Evolutionary conservation across 139 green algal species (phyloP).

Genomic region (Coelastrella sp.): DNA sequence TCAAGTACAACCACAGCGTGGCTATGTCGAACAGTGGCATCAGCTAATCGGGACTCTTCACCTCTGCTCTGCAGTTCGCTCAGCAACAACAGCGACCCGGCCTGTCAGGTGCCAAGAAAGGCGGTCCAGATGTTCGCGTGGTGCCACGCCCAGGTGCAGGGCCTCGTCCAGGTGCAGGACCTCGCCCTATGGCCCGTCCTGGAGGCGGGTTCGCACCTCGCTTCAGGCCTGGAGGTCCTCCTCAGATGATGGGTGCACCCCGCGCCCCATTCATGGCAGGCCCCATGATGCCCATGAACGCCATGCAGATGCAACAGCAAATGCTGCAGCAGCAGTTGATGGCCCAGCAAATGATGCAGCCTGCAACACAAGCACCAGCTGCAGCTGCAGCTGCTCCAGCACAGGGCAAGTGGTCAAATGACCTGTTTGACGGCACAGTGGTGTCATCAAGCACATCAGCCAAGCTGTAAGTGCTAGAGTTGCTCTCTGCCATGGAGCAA

Average conservation of each 20-base stretch:
- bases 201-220: background rate
- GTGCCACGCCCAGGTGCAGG: constrained; percentile 9
- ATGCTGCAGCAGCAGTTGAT: constrained; percentile 31
- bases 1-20: too few species aligned
- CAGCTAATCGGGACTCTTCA: background rate
- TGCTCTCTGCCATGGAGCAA: background rate
- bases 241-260: background rate
- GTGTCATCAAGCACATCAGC: constrained; percentile 29
- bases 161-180: background rate
- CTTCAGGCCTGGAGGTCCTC: background rate
- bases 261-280: background rate
- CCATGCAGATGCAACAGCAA: constrained; percentile 31
- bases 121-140: constrained; percentile 24
- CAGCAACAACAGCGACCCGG: constrained; percentile 21
- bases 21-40: background rate
- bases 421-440: constrained; percentile 44
- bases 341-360: constrained; percentile 15
- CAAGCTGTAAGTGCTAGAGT: constrained; percentile 30
- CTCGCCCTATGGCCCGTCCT: background rate
- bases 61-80: background rate
- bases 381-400: constrained; percentile 26
- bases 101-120: background rate
- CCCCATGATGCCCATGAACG: background rate
- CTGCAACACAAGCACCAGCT: background rate
- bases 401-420: constrained; percentile 57